Evolutionary conservation across 2,329 filamentous ascomycete genomes (phyloP).

Genomic region (Colletotrichum melonis): DNA sequence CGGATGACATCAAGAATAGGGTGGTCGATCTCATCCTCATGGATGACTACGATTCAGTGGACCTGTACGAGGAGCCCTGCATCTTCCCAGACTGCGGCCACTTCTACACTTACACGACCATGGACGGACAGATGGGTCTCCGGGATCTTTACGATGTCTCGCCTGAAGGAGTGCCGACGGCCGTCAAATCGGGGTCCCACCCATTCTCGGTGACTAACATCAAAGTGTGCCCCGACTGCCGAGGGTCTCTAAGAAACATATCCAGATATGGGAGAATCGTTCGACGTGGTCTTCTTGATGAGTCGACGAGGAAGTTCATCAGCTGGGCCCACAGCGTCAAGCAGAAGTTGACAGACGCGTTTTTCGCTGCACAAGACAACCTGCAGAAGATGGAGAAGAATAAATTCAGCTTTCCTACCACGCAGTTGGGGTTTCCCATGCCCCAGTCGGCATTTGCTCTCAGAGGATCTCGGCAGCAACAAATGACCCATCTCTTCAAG

Average conservation of each 20-base stretch:
- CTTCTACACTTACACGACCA: conserved; percentile 66
- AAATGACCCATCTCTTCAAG: not conserved
- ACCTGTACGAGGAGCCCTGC: conserved; percentile 69
- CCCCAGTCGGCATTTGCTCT: not conserved
- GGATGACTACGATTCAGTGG: conserved; percentile 64
- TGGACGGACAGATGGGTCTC: conserved; percentile 72
- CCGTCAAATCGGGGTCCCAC: conserved; percentile 48
- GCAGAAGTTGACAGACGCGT: conserved; percentile 48
- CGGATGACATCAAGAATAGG: conserved; percentile 53
- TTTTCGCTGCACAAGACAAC: conserved; percentile 41
- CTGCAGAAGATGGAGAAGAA: not conserved
- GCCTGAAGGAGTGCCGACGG: conserved; percentile 44
- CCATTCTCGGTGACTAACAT: conserved; percentile 63
- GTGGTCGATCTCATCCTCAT: conserved; percentile 68
- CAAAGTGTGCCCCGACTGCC: conserved; percentile 69
- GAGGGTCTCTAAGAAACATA: conserved; percentile 67
- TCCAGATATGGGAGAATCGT: conserved; percentile 72
- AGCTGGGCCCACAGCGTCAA: conserved; percentile 55
- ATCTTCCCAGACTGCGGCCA: conserved; percentile 74
- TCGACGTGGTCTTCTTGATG: conserved; percentile 69
- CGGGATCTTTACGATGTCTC: conserved; percentile 58
- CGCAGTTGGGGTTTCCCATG: not conserved
- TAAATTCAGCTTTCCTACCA: not conserved
- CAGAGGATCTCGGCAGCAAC: not conserved
- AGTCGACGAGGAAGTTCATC: conserved; percentile 74